These are phyloP conservation scores for Tolypocladium endophyticum DNA, from an alignment of 2,329 filamentous ascomycete genomes.

Conservation along the genomic window DNA sequence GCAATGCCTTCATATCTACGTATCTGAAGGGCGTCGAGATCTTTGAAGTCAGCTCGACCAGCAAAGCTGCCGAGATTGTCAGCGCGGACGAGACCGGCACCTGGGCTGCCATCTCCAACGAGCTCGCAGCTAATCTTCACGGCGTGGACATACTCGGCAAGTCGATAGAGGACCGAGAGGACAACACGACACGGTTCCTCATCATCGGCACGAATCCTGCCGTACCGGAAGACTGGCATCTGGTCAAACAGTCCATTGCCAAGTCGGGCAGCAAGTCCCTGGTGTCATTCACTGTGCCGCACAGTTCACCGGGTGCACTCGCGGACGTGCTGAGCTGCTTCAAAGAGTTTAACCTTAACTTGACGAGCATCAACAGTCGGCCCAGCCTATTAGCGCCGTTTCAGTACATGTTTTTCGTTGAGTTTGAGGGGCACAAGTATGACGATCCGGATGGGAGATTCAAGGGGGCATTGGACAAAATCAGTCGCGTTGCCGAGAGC, in stretches of 20 bases:
- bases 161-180: constrained; percentile 61
- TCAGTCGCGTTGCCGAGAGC: constrained; percentile 46
- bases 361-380: constrained; percentile 83
- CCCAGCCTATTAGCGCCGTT: constrained; percentile 67
- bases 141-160: constrained; percentile 58
- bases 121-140: constrained; percentile 58
- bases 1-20: constrained; percentile 59
- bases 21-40: constrained; percentile 66
- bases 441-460: constrained; percentile 47
- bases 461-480: constrained; percentile 45
- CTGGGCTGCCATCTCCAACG: constrained; percentile 69
- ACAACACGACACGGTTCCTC: constrained; percentile 75
- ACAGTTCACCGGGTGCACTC: constrained; percentile 68
- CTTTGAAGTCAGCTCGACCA: constrained; percentile 78
- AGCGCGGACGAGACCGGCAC: constrained; percentile 44
- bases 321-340: constrained; percentile 76
- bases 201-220: constrained; percentile 38
- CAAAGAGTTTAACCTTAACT: constrained; percentile 59
- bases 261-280: constrained; percentile 52
- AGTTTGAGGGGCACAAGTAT: constrained; percentile 58
- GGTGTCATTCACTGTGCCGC: constrained; percentile 73
- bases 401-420: constrained; percentile 92
- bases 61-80: constrained; percentile 71
- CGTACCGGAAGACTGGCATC: constrained; percentile 13
- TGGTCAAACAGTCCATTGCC: constrained; percentile 14